phyloP scores from a whole-genome alignment of 2,329 filamentous ascomycete species.

The Capronia americana region DNA sequence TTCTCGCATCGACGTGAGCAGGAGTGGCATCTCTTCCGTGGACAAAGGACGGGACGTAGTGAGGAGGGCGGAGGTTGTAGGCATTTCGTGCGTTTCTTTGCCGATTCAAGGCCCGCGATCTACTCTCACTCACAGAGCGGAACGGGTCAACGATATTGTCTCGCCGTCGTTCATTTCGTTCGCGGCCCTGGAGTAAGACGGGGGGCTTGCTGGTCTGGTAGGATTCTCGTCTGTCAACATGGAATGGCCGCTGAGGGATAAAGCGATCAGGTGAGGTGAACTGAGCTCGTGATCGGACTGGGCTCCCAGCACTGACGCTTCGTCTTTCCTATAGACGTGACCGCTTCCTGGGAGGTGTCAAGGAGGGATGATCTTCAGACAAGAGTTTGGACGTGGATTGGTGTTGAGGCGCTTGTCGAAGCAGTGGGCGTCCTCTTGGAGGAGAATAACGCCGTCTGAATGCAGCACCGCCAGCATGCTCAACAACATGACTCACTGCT shows the following conservation, averaged over 20 bases:
- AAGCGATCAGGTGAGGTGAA: slow-evolving; percentile 63
- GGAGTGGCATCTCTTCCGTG: slow-evolving; percentile 60
- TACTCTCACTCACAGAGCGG: slow-evolving; percentile 48
- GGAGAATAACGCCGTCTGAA: neutral
- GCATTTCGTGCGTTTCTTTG: slow-evolving; percentile 29
- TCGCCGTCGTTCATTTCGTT: slow-evolving; percentile 54
- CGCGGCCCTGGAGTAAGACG: slow-evolving; percentile 44
- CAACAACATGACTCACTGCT: neutral
- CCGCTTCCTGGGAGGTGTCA: neutral
- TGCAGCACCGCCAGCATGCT: neutral
- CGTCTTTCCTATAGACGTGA: slow-evolving; percentile 34
- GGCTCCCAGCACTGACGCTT: slow-evolving; percentile 24
- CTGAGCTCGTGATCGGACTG: slow-evolving; percentile 32
- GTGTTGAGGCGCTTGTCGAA: slow-evolving; percentile 24
- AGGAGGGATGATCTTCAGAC: slow-evolving; percentile 27
- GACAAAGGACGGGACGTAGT: slow-evolving; percentile 39
- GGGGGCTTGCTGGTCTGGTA: slow-evolving; percentile 60
- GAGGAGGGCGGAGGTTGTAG: slow-evolving; percentile 32
- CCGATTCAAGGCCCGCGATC: slow-evolving; percentile 29
- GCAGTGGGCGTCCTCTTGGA: slow-evolving; percentile 11
- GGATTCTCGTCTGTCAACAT: slow-evolving; percentile 41
- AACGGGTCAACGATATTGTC: slow-evolving; percentile 61
- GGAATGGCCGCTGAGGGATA: slow-evolving; percentile 40
- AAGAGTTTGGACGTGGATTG: slow-evolving; percentile 22
- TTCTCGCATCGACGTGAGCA: slow-evolving; percentile 44